Evolutionary conservation across 176 grass and related monocot species (phyloP), one percentile per base, ranked within the genome.

Genomic region (Poa annua): DNA sequence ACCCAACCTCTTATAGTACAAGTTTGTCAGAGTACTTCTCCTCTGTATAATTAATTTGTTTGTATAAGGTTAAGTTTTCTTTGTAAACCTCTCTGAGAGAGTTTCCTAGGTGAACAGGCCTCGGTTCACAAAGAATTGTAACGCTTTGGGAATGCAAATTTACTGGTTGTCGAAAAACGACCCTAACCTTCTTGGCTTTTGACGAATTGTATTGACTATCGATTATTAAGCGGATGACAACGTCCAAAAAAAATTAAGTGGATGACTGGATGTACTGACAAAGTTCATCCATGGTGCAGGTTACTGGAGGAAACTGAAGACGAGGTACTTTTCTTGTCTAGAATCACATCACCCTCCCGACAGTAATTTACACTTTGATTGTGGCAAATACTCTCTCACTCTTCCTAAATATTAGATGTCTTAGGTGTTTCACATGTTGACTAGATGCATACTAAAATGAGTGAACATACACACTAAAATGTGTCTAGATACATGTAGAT

Each of bases 231-330:
- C 24, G 38, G 45, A 29, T 49, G 3, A 49, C 13, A 39, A 39
- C 4, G 36, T 39, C 4, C 6, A 39, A 7, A 39, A 39, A 36
- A 1, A 22, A 21, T n/a, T 14, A 70, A 45, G 11, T 45, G 39
- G 47, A 32, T 32, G 7, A 73, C 14, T 64, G 32, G 7, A 60
- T 78, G 22, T 45, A 47, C 85, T 93, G 49, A 86, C 54, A 66
- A 83, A 66, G 77, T 77, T 81, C 79, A 20, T 35, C 86, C 52
- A 44, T 80, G 7, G 12, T 39, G 42, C 85, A 95, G 95, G 88
- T 92, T 98, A 69, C 77, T 98, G 85, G 96, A 98, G 82, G 93
- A 98, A 66, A 95, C 89, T 2, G 96, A 95, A 86, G 96, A 98
- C 81, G 87, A 98, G 87, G 93, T 95, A 75, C 8, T 48, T 44